Evolutionary conservation across 2,329 filamentous ascomycete species (phyloP), one percentile per base, ranked within the genome.

Genomic region (Epichloe scottii): DNA sequence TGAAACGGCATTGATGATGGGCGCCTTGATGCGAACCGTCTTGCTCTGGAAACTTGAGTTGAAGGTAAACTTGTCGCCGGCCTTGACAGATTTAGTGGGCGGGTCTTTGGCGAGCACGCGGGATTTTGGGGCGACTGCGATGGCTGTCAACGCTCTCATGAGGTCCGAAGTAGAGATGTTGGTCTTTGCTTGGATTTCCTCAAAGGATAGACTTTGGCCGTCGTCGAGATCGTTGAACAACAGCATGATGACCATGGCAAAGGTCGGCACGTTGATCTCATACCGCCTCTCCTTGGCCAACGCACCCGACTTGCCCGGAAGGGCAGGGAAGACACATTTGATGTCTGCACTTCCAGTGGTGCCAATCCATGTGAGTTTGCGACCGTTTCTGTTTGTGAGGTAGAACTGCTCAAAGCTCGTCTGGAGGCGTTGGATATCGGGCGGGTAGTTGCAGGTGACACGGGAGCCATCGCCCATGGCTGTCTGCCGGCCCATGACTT

Each of bases 341-440:
- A 98, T 77, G 62, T 97, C 93, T 2, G 90, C 91, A 45, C 82
- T 90, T 26, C 91, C 91, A 3, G 76, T 74, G 2, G 74, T 75
- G 8, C 75, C 76, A 8, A 83, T 69, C 93, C 93, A 98, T 0
- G 87, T 91, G 34, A 98, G 78, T 61, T 88, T 85, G 52, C 93
- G 80, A 3, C 93, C 93, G 55, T 84, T 95, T 57, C 95, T 87
- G 64, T 90, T 89, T 55, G 83, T 81, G 14, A 88, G 77, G 63
- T 98, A 98, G 68, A 86, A 97, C 50, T 85, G 80, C 65, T 90
- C 87, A 60, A 97, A 95, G 58, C 87, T 90, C 23, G 85, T 78
- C 65, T 90, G 89, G 50, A 95, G 73, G 10, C 75, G 77, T 54
- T 86, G 80, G 47, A 97, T 79, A 38, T 85, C 81, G 0, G 77